phyloP scores from a whole-genome alignment of 1,284 basidiomycete species.

The Schizophyllum commune region DNA sequence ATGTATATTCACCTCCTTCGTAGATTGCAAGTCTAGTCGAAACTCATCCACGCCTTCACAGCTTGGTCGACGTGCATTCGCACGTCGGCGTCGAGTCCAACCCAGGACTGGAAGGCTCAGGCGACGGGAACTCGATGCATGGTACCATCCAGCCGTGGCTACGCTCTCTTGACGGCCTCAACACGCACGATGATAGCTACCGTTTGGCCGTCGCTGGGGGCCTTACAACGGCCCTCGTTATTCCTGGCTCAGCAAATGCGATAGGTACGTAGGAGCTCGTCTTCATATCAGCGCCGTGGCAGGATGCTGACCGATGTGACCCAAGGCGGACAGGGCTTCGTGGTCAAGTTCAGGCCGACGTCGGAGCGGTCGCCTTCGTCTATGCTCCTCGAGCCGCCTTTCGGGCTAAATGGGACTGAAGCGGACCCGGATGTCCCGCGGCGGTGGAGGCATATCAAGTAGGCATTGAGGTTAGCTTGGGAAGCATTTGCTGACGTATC shows the following conservation, averaged over 20 bases:
- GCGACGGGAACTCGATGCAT: slow-evolving; percentile 33
- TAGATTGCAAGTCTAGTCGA: not conserved
- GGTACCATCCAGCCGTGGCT: slow-evolving; percentile 31
- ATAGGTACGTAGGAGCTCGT: slow-evolving; percentile 23
- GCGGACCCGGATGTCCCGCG: slow-evolving; percentile 15
- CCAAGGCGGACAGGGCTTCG: slow-evolving; percentile 38
- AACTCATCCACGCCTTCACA: not conserved
- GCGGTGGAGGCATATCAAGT: slow-evolving; percentile 34
- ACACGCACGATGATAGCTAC: slow-evolving; percentile 19
- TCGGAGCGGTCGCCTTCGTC: slow-evolving; percentile 29
- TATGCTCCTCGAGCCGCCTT: slow-evolving; percentile 35
- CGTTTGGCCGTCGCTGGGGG: slow-evolving; percentile 15
- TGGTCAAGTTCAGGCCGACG: slow-evolving; percentile 40
- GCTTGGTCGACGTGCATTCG: slow-evolving; percentile 53
- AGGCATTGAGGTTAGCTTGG: not conserved
- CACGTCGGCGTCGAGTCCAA: slow-evolving; percentile 49
- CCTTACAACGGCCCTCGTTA: slow-evolving; percentile 17
- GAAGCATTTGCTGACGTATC: not conserved
- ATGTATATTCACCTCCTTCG: not conserved
- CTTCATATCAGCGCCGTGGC: not conserved
- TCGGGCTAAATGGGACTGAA: slow-evolving; percentile 16
- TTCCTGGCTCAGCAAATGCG: slow-evolving; percentile 29
- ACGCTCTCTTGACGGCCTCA: slow-evolving; percentile 15
- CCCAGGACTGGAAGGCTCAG: slow-evolving; percentile 32
- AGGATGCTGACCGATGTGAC: not conserved